phyloP scores from a whole-genome alignment of 352 stramenopile genomes.

The Thraustotheca clavata region DNA sequence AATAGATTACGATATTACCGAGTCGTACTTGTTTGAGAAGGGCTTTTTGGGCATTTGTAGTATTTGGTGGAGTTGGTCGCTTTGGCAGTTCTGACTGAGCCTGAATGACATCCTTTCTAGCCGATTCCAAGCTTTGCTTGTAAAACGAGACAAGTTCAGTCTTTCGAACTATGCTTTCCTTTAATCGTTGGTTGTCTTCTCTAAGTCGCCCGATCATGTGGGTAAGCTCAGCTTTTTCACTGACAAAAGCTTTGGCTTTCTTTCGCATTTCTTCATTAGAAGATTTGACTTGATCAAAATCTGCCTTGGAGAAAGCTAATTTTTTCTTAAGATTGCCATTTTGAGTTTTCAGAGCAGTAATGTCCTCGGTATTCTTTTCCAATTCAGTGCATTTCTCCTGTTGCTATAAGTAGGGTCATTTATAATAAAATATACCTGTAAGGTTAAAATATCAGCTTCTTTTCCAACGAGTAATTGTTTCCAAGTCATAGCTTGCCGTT shows the following conservation, averaged over 20 bases:
- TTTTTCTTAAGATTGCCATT: not conserved
- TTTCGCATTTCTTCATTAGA: not conserved
- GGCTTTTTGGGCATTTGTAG: not conserved
- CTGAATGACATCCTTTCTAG: not conserved
- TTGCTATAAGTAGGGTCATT: not conserved
- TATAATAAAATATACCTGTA: not conserved
- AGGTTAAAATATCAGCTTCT: not conserved
- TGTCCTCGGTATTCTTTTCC: not conserved
- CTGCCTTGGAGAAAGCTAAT: not conserved
- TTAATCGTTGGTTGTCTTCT: not conserved
- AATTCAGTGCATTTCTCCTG: not conserved
- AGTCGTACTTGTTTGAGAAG: not conserved
- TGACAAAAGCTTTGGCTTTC: not conserved
- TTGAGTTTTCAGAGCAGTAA: not conserved
- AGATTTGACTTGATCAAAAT: not conserved
- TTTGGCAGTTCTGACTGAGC: no score
- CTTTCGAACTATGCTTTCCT: slow-evolving; percentile 7
- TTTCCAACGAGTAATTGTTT: not conserved
- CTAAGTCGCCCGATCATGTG: slow-evolving; percentile 7
- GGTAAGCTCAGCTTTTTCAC: not conserved
- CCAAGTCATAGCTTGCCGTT: slow-evolving; percentile 7
- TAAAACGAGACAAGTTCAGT: not conserved
- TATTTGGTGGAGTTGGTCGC: not conserved
- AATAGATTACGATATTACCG: not conserved
- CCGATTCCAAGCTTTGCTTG: not conserved